A percentile compares a stretch with the other conserved stretches of the same genome.
phyloP scores from a whole-genome alignment of 352 stramenopile genomes.

The Thalassiosira allenii region DNA sequence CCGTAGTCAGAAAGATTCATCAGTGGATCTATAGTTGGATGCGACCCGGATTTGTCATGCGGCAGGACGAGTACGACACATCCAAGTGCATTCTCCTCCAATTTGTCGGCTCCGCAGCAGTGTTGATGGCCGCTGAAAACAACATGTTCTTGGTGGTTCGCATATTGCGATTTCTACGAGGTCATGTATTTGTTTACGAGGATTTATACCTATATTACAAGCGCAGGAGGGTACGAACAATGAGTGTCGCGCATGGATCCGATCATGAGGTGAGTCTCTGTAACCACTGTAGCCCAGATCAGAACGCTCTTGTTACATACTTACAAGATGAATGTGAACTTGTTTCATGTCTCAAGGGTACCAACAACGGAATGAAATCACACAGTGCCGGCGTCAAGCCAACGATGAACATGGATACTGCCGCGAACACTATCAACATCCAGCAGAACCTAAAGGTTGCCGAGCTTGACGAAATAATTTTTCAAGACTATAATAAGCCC shows the following conservation, averaged over 20 bases:
- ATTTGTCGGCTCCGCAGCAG: background rate
- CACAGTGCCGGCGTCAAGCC: background rate
- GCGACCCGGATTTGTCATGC: background rate
- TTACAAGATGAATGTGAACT: too few species aligned
- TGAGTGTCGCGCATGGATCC: constrained; percentile 8
- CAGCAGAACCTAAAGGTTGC: background rate
- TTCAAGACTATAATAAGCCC: background rate
- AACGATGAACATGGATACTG: constrained; percentile 2
- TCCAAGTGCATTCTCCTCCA: constrained; percentile 1
- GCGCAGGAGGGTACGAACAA: constrained; percentile 8
- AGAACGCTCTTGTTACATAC: too few species aligned
- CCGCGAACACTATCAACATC: background rate
- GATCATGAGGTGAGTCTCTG: constrained; percentile 27
- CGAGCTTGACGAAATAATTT: constrained; percentile 1
- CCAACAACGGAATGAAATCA: constrained; percentile 3
- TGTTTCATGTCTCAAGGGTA: too few species aligned
- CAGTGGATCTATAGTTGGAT: constrained; percentile 12
- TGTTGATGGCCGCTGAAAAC: background rate
- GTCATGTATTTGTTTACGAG: constrained; percentile 27
- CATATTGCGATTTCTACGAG: constrained; percentile 19
- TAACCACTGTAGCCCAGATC: too few species aligned
- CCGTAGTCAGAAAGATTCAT: constrained; percentile 23
- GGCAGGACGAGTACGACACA: background rate
- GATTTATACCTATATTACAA: constrained; percentile 26
- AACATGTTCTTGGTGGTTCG: background rate